Evolutionary conservation across 306 rosid genomes (phyloP), one percentile per base, ranked within the genome.

Genomic region (Lupinus albus): DNA sequence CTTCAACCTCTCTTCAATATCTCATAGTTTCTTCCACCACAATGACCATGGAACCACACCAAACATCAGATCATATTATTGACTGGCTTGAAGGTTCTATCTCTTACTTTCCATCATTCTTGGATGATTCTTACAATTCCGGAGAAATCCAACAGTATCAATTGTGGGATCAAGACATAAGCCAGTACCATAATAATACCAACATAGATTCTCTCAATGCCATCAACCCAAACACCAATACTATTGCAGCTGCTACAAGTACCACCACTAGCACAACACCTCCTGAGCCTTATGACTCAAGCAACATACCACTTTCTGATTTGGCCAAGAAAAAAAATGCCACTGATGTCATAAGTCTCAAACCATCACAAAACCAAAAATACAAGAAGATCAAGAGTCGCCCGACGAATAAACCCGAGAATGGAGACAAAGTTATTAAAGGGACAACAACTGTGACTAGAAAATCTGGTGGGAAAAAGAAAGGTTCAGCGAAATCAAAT

Each of bases 71-170:
- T 80, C 92, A 89, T 48, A 76, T 81, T 77, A 64, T 87, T 59
- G 96, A 89, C 49, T 92, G 95, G 96, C 79, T 89, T 28, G 91
- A 84, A 76, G 95, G 84, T 21, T 85, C 93, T 45, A 84, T 80
- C 61, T 76, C 96, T 32, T 86, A 76, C 77, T 83, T 86, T 39
- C 87, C 96, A 28, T 78, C 95, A 17, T 92, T 84, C 77, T 78
- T 87, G 52, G 91, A 92, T 49, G 86, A 92, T 62, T 82, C 92
- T 0, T 85, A 82, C 58, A 68, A 60, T 71, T 41, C 88, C 2
- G 69, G 50, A 61, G 76, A 78, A 28, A 84, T 86, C 17, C 79
- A 82, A 21, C 84, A 82, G 61, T 82, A 74, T 59, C 83, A 64
- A 0, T 76, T 86, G 81, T 92, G 98, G 95, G 87, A 78, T 64